Percentiles rank a stretch among this genome's conserved stretches.
Conservation (phyloP, 176 grass and related monocot genomes). For the Puccinellia tenuiflora region DNA sequence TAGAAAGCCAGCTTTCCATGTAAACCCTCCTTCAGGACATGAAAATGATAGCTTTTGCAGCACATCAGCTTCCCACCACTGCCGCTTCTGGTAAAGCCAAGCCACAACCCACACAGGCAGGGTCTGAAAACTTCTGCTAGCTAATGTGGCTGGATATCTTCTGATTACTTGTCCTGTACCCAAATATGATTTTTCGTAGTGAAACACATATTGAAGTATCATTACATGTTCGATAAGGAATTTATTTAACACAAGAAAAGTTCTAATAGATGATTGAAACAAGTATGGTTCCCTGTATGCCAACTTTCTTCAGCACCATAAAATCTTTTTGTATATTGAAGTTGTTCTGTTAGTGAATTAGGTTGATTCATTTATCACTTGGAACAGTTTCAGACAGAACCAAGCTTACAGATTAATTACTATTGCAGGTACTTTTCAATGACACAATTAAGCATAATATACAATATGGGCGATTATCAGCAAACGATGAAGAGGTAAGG, state of each 20-base stretch:
- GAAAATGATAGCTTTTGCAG: not conserved
- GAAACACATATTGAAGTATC: constrained; percentile 10
- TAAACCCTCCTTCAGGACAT: not conserved
- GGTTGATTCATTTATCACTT: constrained; percentile 2
- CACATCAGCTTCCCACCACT: not conserved
- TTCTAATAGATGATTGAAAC: not conserved
- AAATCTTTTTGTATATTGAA: not conserved
- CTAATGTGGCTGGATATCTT: not conserved
- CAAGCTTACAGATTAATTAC: constrained; percentile 26
- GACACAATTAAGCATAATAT: constrained; percentile 99
- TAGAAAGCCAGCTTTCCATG: constrained; percentile 3
- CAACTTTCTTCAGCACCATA: not conserved
- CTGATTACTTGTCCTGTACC: constrained; percentile 13
- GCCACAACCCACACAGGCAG: not conserved
- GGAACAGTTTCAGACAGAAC: not conserved
- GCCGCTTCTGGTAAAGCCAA: not conserved
- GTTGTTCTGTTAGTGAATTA: not conserved
- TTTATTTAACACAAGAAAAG: constrained; percentile 14
- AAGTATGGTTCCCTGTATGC: not conserved
- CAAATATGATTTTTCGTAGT: not conserved
- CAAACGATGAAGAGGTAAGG: constrained; percentile 87
- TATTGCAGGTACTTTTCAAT: constrained; percentile 92
- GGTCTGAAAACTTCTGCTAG: not conserved
- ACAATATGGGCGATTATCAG: constrained; percentile 88
- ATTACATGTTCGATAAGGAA: constrained; percentile 6